phyloP scores from a whole-genome alignment of 2,329 filamentous ascomycete species.

The Penicillium sp. region DNA sequence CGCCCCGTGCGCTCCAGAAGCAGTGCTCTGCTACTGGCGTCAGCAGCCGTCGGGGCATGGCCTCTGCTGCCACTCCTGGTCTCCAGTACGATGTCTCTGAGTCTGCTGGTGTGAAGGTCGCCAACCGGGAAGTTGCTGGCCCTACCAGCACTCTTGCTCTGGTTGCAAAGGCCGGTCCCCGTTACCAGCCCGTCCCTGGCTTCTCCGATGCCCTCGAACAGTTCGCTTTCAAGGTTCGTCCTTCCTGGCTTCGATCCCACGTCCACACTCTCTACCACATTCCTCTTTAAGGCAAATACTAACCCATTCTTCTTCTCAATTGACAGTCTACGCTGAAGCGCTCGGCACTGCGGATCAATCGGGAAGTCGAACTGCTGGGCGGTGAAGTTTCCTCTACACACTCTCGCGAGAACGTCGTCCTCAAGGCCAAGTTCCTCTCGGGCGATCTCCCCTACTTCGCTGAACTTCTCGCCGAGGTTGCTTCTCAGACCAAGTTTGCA shows the following conservation, averaged over 20 bases:
- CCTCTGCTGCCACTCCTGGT: constrained; percentile 58
- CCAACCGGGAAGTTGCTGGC: constrained; percentile 77
- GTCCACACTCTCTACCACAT: too few relatives aligned
- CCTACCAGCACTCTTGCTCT: constrained; percentile 84
- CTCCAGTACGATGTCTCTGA: constrained; percentile 83
- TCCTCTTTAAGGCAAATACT: too few relatives aligned
- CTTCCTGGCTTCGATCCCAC: too few relatives aligned
- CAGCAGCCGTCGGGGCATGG: constrained; percentile 53
- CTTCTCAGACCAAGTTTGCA: constrained; percentile 77
- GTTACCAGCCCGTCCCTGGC: constrained; percentile 83
- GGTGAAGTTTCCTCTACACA: constrained; percentile 80
- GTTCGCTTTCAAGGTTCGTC: constrained; percentile 88
- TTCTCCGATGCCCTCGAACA: constrained; percentile 82
- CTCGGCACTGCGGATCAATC: constrained; percentile 82
- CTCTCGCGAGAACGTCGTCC: constrained; percentile 82
- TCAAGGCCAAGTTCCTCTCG: constrained; percentile 90
- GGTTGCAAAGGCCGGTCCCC: constrained; percentile 86
- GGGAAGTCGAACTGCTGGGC: constrained; percentile 91
- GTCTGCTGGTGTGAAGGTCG: constrained; percentile 80
- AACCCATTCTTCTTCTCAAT: too few relatives aligned
- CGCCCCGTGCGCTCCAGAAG: constrained; percentile 56
- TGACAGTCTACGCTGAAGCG: constrained; percentile 75
- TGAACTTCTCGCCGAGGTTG: constrained; percentile 86
- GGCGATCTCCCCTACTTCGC: constrained; percentile 95
- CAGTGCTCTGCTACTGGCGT: too few relatives aligned